Base-by-base conservation (phyloP, 768 basidiomycete species). In the Coprinopsis strossmayeri region DNA sequence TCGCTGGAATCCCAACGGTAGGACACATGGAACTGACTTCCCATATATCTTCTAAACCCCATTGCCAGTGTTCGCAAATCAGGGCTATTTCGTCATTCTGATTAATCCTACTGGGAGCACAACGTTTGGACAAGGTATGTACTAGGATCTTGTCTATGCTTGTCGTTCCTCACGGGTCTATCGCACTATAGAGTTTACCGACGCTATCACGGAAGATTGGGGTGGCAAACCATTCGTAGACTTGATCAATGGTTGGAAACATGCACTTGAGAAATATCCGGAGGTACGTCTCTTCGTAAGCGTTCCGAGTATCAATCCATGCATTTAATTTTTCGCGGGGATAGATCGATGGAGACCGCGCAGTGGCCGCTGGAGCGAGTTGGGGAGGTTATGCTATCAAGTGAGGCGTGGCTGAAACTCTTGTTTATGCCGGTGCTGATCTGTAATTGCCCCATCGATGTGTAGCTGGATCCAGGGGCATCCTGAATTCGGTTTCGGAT, bases 51-150 rank as follows among this genome's bases (percentile, higher is more conserved):
- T 34, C 34, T 34, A 46, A 25, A 39, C 23, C 25, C 30, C 42
- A 5, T 43, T 34, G 13, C 32, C 30, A 87, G 82, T 87, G 9
- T 94, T 91, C 56, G 80, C 91, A 10, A 79, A 82, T 57, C 87
- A 91, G 60, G 92, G 95, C 0, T 99, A 97, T 65, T 83, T 95
- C 57, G 78, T 81, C 10, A 74, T 96, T 34, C 74, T 84, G 25
- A 84, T 96, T 57, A 97, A 98, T 61, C 95, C 95, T 2, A 95
- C 93, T 0, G 95, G 95, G 7, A 89, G 86, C 24, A 97, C 95
- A 2, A 84, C 89, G 0, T 96, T 93, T 56, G 93, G 92, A 2
- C 92, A 95, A 76, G 73, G 88, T 82, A 57, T 21, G 53, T 18
- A 27, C 35, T 15, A n/a, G 34, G 25, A 50, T 26, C 35, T 5